A percentile compares a stretch with the other conserved stretches of the same genome.
phyloP scores from a whole-genome alignment of 768 basidiomycete genomes.

The Xerocomellus amylosporus region DNA sequence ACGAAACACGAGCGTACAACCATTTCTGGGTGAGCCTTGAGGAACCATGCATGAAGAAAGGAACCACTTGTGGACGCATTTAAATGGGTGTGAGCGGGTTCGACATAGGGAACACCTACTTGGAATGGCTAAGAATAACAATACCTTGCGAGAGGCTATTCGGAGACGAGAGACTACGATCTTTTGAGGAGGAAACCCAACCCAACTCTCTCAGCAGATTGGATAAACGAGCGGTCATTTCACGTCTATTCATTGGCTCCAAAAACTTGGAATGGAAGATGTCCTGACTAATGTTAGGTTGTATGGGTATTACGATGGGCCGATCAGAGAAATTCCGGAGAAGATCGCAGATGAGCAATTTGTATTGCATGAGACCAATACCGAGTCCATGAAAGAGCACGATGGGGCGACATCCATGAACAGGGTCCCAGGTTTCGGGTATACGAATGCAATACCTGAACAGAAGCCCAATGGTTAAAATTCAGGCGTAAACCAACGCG shows the following conservation, averaged over 20 bases:
- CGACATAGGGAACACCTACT: conserved; percentile 45
- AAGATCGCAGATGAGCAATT: conserved; percentile 56
- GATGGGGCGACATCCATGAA: conserved; percentile 60
- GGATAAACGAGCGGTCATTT: conserved; percentile 57
- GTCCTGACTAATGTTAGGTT: conserved; percentile 84
- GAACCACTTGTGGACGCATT: conserved; percentile 52
- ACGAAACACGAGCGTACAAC: conserved; percentile 80
- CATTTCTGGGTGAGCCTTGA: conserved; percentile 73
- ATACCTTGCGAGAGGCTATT: conserved; percentile 46
- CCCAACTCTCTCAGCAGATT: conserved; percentile 57
- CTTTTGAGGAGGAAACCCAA: conserved; percentile 47
- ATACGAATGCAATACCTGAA: conserved; percentile 71
- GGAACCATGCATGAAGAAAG: conserved; percentile 84
- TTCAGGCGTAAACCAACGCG: not conserved
- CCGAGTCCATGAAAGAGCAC: conserved; percentile 90
- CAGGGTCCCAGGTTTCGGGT: conserved; percentile 63
- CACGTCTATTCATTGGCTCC: conserved; percentile 60
- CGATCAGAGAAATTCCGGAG: conserved; percentile 55
- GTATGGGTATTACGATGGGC: conserved; percentile 74
- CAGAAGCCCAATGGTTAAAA: not conserved
- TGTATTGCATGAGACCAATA: conserved; percentile 73
- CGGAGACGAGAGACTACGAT: conserved; percentile 5
- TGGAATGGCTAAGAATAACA: conserved; percentile 84
- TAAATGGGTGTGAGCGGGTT: not conserved
- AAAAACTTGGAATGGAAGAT: conserved; percentile 77